These are phyloP conservation scores for Candida dubliniensis DNA, from an alignment of 1,139 yeast species.

Conservation along the genomic window DNA sequence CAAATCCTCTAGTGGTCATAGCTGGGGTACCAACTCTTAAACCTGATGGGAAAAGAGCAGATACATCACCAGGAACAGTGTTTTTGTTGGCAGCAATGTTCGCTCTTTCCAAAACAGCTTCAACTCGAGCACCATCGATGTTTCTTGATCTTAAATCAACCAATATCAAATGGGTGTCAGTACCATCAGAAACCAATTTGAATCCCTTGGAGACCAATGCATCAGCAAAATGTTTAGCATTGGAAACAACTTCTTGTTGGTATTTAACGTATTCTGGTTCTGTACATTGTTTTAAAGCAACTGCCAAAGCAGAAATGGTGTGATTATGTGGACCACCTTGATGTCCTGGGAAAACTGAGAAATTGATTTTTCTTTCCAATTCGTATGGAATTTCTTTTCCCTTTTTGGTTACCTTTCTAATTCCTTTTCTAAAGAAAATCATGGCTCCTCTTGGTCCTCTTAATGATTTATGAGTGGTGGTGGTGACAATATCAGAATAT, in stretches of 20 bases:
- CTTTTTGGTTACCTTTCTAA: constrained; percentile 78
- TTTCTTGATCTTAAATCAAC: constrained; percentile 80
- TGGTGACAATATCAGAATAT: constrained; percentile 92
- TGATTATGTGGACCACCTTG: constrained; percentile 99
- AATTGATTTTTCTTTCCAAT: constrained; percentile 86
- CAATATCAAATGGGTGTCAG: constrained; percentile 91
- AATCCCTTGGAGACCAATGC: constrained; percentile 70
- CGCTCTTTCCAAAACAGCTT: constrained; percentile 82
- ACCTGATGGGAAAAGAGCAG: constrained; percentile 94
- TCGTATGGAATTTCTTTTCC: constrained; percentile 88
- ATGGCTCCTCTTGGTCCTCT: constrained; percentile 99
- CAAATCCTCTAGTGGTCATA: constrained; percentile 95
- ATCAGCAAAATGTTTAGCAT: constrained; percentile 75
- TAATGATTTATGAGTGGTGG: constrained; percentile 94
- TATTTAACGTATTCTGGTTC: constrained; percentile 84
- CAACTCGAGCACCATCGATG: constrained; percentile 95
- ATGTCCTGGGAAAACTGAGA: constrained; percentile 97
- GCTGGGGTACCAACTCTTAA: constrained; percentile 97
- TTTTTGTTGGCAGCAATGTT: constrained; percentile 95
- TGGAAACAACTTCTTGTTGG: constrained; percentile 77
- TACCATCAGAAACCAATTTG: constrained; percentile 84
- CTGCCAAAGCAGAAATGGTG: constrained; percentile 93
- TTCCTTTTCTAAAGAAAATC: constrained; percentile 95
- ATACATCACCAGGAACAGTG: constrained; percentile 94
- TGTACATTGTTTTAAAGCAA: constrained; percentile 86